Evolutionary conservation across 805 yeast genomes (phyloP), one percentile per base, ranked within the genome.

Genomic region (Metschnikowia sp.): DNA sequence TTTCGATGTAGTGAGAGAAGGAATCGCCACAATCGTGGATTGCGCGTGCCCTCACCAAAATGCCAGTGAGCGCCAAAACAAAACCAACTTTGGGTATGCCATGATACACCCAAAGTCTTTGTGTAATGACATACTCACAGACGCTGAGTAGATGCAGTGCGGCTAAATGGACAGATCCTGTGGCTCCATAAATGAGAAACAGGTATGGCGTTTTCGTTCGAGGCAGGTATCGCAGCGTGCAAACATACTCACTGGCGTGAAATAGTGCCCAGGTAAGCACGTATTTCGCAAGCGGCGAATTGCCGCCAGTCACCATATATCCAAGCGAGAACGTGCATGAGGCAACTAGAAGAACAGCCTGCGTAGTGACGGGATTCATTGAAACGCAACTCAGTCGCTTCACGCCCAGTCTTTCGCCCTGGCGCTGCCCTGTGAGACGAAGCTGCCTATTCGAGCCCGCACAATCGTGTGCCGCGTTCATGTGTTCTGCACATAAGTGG

Each of bases 101-200:
- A 37, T 42, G 32, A 36, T 22, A 32, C n/a, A 22, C 31, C 42
- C 49, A 40, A 40, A 29, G 32, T 40, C 32, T 29, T 19, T 36
- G 39, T 13, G 42, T 42, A 32, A 58, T 13, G 10, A 55, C 39
- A 48, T 50, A 56, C 50, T 70, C 75, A 50, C 49, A 36, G 3
- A 63, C 31, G 5, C 64, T 54, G 8, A 55, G 28, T 5, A 51
- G 11, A 44, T 70, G 75, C 47, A 70, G 56, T 15, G 55, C 39
- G 59, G 67, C 56, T 37, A 68, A 62, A 39, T 64, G 61, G 8
- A 36, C 38, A 47, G 65, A 65, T 8, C 76, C 76, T 8, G 48
- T 48, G 37, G 68, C 69, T 3, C 72, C 70, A 45, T 62, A 67
- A 7, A 72, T 55, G 38, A 72, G 47, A 40, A 70, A 72, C 60